Base-by-base conservation (phyloP, 345 rosid genomes). In the Triadica sebifera region DNA sequence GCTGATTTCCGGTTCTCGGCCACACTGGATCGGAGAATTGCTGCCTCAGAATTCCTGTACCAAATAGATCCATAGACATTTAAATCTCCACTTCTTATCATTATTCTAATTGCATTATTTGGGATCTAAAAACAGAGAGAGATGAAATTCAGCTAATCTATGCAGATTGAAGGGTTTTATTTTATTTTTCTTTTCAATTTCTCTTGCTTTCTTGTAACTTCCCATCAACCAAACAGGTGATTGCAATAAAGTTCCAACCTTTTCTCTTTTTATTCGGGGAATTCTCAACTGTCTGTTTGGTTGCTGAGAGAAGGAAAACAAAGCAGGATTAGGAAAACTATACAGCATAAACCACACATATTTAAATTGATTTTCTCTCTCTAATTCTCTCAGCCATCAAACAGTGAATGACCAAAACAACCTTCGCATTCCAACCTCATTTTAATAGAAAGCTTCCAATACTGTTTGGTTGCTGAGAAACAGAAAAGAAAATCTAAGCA, bases 41-140 rank as follows among this genome's bases (percentile, higher is more conserved):
- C 75, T 11, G 82, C 87, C 73, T 89, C 93, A 0, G 89, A 86
- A 80, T 82, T 87, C 83, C 93, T 89, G 87, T 8, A 69, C 67
- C 69, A 64, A 69, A 71, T 66, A 81, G 20, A 38, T 15, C 74
- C 11, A 24, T 19, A 25, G 22, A 9, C 29, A 41, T 63, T 67
- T 45, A 51, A 7, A 63, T 41, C 57, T 66, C 19, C 1, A 20
- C 8, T 22, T 43, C 41, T 17, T 19, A 29, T n/a, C 22, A 39
- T 5, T 53, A 22, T 24, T 52, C 29, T 45, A 5, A 25, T 41
- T 53, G 12, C 73, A 37, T 50, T 3, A 50, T 24, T 15, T 57
- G 57, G 46, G 70, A 76, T 76, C 79, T 53, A 43, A 52, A 25
- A 60, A 8, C 37, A 64, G 41, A 29, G 3, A 17, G 45, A 0